phyloP scores from a whole-genome alignment of 495 filamentous ascomycete species.

The Halenospora varia region DNA sequence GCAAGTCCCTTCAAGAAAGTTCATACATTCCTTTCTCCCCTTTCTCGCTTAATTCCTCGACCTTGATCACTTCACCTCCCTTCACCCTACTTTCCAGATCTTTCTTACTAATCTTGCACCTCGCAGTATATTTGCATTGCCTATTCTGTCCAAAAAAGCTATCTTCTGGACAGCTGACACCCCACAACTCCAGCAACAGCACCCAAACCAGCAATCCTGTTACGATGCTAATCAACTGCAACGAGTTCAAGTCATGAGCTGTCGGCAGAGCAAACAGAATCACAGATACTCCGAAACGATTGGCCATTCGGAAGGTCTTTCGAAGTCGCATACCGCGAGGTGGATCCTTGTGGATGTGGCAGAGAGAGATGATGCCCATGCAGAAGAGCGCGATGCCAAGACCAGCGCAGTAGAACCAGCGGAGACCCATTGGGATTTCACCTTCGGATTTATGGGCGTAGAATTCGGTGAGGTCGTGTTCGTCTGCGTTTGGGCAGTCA shows the following conservation, averaged over 20 bases:
- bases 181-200: constrained; percentile 46
- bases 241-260: constrained; percentile 38
- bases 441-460: constrained; percentile 38
- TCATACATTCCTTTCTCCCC: constrained; percentile 22
- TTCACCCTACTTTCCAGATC: constrained; percentile 20
- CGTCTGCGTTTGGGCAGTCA: constrained; percentile 40
- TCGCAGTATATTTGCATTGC: constrained; percentile 23
- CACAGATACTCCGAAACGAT: constrained; percentile 43
- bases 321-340: constrained; percentile 33
- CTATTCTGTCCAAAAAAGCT: constrained; percentile 26
- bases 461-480: constrained; percentile 38
- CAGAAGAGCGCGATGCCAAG: constrained; percentile 45
- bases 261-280: constrained; percentile 45
- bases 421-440: constrained; percentile 41
- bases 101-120: constrained; percentile 23
- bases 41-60: constrained; percentile 9
- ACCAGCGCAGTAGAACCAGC: constrained; percentile 57
- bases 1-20: not conserved
- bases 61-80: constrained; percentile 16
- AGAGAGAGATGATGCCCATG: constrained; percentile 44
- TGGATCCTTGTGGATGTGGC: constrained; percentile 39
- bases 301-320: constrained; percentile 41
- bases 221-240: constrained; percentile 44
- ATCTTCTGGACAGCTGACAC: constrained; percentile 40
- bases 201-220: constrained; percentile 43